Evolutionary conservation across 768 basidiomycete species (phyloP), one percentile per base, ranked within the genome.

Genomic region (Mycena polygramma): DNA sequence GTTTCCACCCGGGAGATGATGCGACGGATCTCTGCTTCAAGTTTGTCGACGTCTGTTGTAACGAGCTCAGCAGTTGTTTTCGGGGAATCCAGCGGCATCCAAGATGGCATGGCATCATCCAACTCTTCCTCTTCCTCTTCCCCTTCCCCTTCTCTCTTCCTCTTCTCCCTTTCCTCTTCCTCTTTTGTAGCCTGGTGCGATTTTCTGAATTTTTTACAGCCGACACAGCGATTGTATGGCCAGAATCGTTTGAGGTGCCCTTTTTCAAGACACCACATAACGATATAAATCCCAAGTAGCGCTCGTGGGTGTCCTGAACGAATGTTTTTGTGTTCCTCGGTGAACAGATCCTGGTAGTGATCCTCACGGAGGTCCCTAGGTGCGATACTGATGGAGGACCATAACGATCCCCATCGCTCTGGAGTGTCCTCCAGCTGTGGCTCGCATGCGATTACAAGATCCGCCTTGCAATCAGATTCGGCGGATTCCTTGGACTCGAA

Each of bases 241-340:
- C 68, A 69, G 2, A 69, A 45, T 0, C 9, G 45, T 8, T 17
- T 1, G 37, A 69, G 48, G 43, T 63, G 20, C 5, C 30, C 45
- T 19, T 58, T 52, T 8, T 59, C 10, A 17, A 69, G 55, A n/a
- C 62, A 69, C 61, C 61, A 69, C 3, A 64, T 7, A 14, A 69
- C 37, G 35, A 69, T 13, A 26, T 59, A 69, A 10, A 63, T 60
- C 0, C 68, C 68, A 2, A 69, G 57, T 1, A 69, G 45, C 3
- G 30, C 15, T 20, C 62, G 57, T 2, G 68, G 62, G 37, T 24
- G 30, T 17, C 46, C 61, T 19, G 61, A 1, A 13, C 55, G 57
- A 14, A 69, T 69, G 57, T 52, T 69, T 48, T 69, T 69, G 68
- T 63, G 52, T 59, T 69, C 62, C 57, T 69, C 68, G 4, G 68